phyloP scores from a whole-genome alignment of 108 stramenopile species.

The Skeletonema tropicum region DNA sequence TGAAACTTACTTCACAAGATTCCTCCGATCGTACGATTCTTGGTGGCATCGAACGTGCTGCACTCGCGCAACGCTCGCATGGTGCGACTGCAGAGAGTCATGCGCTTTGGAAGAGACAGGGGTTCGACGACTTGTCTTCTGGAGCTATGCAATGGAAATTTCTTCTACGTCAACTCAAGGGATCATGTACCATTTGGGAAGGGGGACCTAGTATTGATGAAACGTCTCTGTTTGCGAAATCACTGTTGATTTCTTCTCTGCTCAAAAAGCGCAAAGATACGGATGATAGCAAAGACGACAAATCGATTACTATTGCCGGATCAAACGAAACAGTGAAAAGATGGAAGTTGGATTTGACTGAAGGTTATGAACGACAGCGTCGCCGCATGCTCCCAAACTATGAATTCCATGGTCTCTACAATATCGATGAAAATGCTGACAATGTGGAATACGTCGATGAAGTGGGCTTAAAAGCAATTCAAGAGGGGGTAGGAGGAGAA shows the following conservation, averaged over 20 bases:
- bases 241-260: conserved; percentile 26
- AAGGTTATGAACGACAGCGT: conserved; percentile 86
- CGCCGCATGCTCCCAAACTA: conserved; percentile 87
- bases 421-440: conserved; percentile 74
- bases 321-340: conserved; percentile 40
- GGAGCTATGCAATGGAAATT: conserved; percentile 91
- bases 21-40: conserved; percentile 79
- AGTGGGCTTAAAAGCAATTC: conserved; percentile 19
- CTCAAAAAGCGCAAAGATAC: conserved; percentile 15
- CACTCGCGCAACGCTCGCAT: conserved; percentile 68
- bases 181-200: conserved; percentile 88
- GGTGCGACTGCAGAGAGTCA: conserved; percentile 82
- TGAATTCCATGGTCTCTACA: conserved; percentile 90
- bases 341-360: conserved; percentile 91
- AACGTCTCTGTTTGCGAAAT: conserved; percentile 49
- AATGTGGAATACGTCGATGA: conserved; percentile 44
- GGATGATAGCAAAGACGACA: conserved; percentile 8
- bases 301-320: neutral
- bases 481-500: conserved; percentile 5
- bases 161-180: conserved; percentile 80
- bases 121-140: conserved; percentile 88
- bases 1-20: conserved; percentile 68
- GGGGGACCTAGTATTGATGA: conserved; percentile 58
- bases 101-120: conserved; percentile 86
- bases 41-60: conserved; percentile 76